These are phyloP conservation scores for Sarcodon aspratus DNA, from an alignment of 768 basidiomycete genomes.

Conservation along the genomic window DNA sequence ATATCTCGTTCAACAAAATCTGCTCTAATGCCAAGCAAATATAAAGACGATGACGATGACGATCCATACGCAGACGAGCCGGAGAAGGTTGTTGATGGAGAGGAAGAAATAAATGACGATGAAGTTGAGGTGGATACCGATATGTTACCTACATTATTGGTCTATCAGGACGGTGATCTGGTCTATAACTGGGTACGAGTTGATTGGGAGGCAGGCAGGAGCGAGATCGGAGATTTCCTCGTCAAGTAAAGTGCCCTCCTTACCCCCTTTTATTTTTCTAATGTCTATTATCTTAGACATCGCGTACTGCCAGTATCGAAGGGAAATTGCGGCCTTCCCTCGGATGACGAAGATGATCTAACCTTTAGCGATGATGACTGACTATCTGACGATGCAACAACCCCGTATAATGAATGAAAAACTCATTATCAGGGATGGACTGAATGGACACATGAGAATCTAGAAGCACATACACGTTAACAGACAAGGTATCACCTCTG, in stretches of 20 bases:
- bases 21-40: constrained; percentile 9
- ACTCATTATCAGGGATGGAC: no score
- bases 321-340: constrained; percentile 36
- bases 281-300: constrained; percentile 18
- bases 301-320: constrained; percentile 27
- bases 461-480: no score
- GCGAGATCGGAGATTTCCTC: constrained; percentile 60
- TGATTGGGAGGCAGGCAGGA: constrained; percentile 70
- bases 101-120: constrained; percentile 33
- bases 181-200: constrained; percentile 85
- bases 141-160: constrained; percentile 68
- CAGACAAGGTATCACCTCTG: no score
- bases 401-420: no score
- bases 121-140: constrained; percentile 67
- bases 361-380: constrained; percentile 23
- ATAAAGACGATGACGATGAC: constrained; percentile 28
- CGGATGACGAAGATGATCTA: constrained; percentile 35
- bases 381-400: no score
- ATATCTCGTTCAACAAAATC: not conserved
- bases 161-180: constrained; percentile 72
- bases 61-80: constrained; percentile 33
- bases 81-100: constrained; percentile 18
- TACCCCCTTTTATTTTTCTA: not conserved
- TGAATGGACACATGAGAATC: no score
- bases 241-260: constrained; percentile 33